Conservation (phyloP, 78 protist species). For the Speleostelium caveatum region DNA sequence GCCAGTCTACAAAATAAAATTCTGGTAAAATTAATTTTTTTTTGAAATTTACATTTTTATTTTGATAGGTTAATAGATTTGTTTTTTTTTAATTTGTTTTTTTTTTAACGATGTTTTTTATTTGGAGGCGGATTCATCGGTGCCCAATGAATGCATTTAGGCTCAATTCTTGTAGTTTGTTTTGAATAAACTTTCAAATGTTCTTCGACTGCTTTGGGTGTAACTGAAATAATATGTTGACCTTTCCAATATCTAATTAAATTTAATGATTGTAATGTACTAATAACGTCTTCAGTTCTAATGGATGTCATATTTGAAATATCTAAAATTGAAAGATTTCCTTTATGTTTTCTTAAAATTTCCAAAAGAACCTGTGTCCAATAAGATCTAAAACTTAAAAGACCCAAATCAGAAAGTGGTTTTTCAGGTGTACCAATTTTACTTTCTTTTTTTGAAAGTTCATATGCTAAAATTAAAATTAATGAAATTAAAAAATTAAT, state of each 20-base stretch:
- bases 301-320: conserved; percentile 85
- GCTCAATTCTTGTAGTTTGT: conserved; percentile 66
- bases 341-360: conserved; percentile 54
- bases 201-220: conserved; percentile 90
- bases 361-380: conserved; percentile 86
- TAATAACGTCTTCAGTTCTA: conserved; percentile 88
- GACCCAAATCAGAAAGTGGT: conserved; percentile 98
- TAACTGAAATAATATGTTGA: conserved; percentile 88
- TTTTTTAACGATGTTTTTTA: conserved; percentile 39
- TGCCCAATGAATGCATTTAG: conserved; percentile 81
- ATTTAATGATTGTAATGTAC: conserved; percentile 88
- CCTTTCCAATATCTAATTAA: conserved; percentile 94
- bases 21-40: too few relatives aligned
- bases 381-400: conserved; percentile 90
- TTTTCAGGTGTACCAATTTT: conserved; percentile 98
- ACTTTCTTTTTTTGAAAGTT: conserved; percentile 90
- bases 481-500: neutral
- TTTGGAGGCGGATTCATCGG: conserved; percentile 59
- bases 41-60: too few relatives aligned
- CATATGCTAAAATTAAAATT: conserved; percentile 94
- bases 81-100: neutral
- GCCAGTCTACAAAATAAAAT: too few relatives aligned
- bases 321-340: conserved; percentile 72
- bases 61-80: too few relatives aligned
- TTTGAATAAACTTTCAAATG: conserved; percentile 72